phyloP scores from a whole-genome alignment of 1,139 yeast genomes.

The Candida mesenterica region DNA sequence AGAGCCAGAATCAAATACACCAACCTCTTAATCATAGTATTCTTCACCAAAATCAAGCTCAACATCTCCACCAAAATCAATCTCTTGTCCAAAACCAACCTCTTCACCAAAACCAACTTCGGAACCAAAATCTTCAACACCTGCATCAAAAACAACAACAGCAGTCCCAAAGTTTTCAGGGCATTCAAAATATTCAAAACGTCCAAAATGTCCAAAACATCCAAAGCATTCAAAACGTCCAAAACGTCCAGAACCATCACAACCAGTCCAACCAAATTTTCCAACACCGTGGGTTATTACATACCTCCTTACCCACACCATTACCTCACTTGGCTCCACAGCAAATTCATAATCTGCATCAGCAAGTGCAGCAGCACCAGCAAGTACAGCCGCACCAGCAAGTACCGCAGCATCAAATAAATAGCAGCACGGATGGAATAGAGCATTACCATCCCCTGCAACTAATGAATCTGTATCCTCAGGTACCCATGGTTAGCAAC shows the following conservation, averaged over 20 bases:
- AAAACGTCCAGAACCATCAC: not conserved
- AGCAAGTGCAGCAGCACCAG: not conserved
- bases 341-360: constrained; percentile 1
- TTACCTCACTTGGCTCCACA: constrained; percentile 1
- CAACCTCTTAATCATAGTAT: not conserved
- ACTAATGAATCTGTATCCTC: constrained; percentile 1
- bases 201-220: not conserved
- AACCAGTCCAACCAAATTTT: not conserved
- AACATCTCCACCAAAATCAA: not conserved
- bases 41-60: not conserved
- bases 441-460: constrained; percentile 3
- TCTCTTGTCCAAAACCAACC: not conserved
- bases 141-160: constrained; percentile 5
- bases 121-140: constrained; percentile 11
- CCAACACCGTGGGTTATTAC: not conserved
- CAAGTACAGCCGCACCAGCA: not conserved
- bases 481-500: not conserved
- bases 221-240: not conserved
- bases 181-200: not conserved
- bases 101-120: constrained; percentile 1
- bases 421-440: not conserved
- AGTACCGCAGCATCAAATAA: not conserved
- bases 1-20: not conserved
- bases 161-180: not conserved
- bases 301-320: not conserved